A percentile compares a stretch with the other conserved stretches of the same genome.
Evolutionary conservation across 768 basidiomycete species (phyloP).

Genomic region (Daedaleopsis nitida): DNA sequence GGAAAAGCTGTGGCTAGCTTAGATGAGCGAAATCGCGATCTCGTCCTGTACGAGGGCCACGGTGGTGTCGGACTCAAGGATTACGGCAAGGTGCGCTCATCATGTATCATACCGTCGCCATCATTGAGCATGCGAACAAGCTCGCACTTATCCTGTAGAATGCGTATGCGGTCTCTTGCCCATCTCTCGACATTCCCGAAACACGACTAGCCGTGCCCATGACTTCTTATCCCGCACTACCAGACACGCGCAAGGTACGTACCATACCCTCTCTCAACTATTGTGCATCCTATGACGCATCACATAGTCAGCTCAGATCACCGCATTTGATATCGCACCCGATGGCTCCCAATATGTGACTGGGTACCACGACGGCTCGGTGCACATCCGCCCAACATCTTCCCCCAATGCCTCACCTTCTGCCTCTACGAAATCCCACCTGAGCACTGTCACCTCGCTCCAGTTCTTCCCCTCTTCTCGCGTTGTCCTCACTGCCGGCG

Average conservation of each 20-base stretch:
- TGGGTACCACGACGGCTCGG: conserved; percentile 61
- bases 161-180: conserved; percentile 49
- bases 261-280: background rate
- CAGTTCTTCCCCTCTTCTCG: conserved; percentile 72
- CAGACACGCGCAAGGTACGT: conserved; percentile 38
- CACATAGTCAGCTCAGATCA: conserved; percentile 52
- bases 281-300: background rate
- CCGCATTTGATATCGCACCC: conserved; percentile 63
- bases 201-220: conserved; percentile 53
- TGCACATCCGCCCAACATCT: conserved; percentile 48
- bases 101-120: background rate
- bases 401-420: conserved; percentile 23
- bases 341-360: conserved; percentile 60
- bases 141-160: conserved; percentile 21
- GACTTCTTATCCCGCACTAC: conserved; percentile 51
- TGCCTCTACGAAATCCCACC: conserved; percentile 44
- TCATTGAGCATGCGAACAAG: background rate
- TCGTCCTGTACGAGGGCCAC: conserved; percentile 45
- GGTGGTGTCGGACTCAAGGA: conserved; percentile 51
- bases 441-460: conserved; percentile 56
- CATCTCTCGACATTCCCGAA: conserved; percentile 46
- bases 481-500: conserved; percentile 69
- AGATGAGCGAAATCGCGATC: conserved; percentile 54
- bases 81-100: conserved; percentile 35
- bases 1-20: conserved; percentile 58